Evolutionary conservation across 768 basidiomycete species (phyloP), one percentile per base, ranked within the genome.

Genomic region (Suillus sp.): DNA sequence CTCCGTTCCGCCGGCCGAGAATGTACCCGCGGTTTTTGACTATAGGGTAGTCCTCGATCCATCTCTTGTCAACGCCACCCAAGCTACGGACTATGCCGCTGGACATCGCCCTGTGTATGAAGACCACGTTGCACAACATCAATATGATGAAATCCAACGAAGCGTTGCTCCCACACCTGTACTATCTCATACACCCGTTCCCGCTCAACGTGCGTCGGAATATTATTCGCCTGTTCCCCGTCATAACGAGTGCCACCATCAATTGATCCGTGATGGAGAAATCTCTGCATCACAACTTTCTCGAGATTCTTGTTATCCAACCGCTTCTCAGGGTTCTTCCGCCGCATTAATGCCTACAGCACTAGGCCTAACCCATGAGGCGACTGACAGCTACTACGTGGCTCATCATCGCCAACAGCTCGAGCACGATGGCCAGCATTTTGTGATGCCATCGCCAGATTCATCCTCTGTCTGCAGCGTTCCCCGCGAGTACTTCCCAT

Each of bases 141-240:
- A 74, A 64, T 76, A 72, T 65, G 67, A 75, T 64, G 74, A 72
- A 64, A 72, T 74, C 69, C 75, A 75, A 64, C 72, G 68, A 37
- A 68, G 25, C 63, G 32, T 71, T 60, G 63, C 73, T 55, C 73
- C 67, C 68, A 68, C 72, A 10, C 63, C 70, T 66, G 66, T 74
- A 38, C 63, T 72, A 62, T 62, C 59, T 65, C 72, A 71, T 35
- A 48, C 63, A 34, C 55, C 72, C 54, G 42, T 62, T 59, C 69
- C 74, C 65, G 65, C 34, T 70, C 74, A 64, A 75, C 72, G 71
- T 74, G 73, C 74, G 63, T 71, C 73, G 58, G 75, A 70, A 66
- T 75, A 76, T 73, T 75, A 75, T 68, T 73, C 76, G 64, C 60
- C 72, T 61, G 35, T 71, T 61, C 61, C 75, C 64, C 56, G 3